Evolutionary conservation across 768 basidiomycete genomes (phyloP).

Genomic region (Tricholoma matsutake): DNA sequence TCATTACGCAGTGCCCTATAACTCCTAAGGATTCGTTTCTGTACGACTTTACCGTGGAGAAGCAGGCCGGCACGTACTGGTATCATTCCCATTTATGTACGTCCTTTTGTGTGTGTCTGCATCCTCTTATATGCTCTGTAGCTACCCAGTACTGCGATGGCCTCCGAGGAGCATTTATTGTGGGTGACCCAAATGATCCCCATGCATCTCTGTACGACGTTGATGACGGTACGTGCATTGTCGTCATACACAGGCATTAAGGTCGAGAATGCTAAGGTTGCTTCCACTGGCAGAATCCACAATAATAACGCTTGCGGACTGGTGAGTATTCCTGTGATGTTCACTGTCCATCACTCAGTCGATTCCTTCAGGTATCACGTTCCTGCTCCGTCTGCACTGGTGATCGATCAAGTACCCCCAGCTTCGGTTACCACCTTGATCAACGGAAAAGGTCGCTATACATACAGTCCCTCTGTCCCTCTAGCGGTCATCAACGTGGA

Average conservation of each 20-base stretch:
- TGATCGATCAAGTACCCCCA: slow-evolving; percentile 1
- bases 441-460: slow-evolving; percentile 37
- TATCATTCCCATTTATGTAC: neutral
- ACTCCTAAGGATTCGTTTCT: slow-evolving; percentile 22
- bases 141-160: slow-evolving; percentile 57
- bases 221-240: neutral
- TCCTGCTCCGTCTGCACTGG: neutral
- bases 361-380: neutral
- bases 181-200: slow-evolving; percentile 33
- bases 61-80: slow-evolving; percentile 32
- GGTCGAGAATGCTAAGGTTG: neutral
- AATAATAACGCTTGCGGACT: slow-evolving; percentile 2
- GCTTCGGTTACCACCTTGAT: slow-evolving; percentile 20
- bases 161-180: slow-evolving; percentile 44
- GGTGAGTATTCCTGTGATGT: neutral
- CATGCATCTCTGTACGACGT: neutral
- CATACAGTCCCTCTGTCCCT: slow-evolving; percentile 18
- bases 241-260: neutral
- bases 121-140: slow-evolving; percentile 6
- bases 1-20: slow-evolving; percentile 24
- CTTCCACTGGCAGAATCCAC: neutral
- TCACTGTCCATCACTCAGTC: neutral
- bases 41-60: slow-evolving; percentile 28
- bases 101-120: slow-evolving; percentile 13
- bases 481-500: slow-evolving; percentile 34